These are phyloP conservation scores for Botrytis deweyae DNA, from an alignment of 2,329 filamentous ascomycete species.

Conservation along the genomic window DNA sequence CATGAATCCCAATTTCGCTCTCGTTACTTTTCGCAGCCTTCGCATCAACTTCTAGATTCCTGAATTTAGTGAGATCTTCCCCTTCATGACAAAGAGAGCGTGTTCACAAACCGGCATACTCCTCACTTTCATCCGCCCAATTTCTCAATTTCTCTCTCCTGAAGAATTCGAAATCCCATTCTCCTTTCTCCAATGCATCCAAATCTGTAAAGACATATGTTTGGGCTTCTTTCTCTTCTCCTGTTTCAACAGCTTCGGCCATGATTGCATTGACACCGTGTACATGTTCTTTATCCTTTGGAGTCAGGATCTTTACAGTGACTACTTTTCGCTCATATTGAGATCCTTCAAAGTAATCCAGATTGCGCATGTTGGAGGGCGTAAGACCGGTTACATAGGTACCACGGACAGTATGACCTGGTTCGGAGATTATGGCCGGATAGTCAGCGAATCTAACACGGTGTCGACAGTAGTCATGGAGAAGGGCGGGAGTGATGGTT, in stretches of 20 bases:
- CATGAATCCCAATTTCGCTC: neutral
- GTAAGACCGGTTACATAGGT: conserved; percentile 77
- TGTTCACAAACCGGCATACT: conserved; percentile 31
- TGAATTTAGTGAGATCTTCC: conserved; percentile 1
- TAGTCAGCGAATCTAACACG: conserved; percentile 73
- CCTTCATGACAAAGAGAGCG: neutral
- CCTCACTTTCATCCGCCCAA: conserved; percentile 41
- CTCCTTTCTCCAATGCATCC: conserved; percentile 61
- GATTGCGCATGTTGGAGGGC: conserved; percentile 67
- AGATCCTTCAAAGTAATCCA: conserved; percentile 79
- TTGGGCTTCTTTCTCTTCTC: conserved; percentile 42
- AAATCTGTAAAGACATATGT: conserved; percentile 63
- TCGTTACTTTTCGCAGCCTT: neutral
- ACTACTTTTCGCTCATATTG: conserved; percentile 65
- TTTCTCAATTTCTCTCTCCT: conserved; percentile 67
- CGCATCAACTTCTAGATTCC: conserved; percentile 15
- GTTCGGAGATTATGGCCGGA: conserved; percentile 67
- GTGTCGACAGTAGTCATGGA: conserved; percentile 69
- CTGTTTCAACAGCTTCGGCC: conserved; percentile 24
- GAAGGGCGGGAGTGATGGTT: conserved; percentile 70
- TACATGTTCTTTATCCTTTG: neutral
- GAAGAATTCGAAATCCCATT: conserved; percentile 91
- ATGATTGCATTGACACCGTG: neutral
- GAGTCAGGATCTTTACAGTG: conserved; percentile 49
- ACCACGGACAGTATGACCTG: conserved; percentile 64